phyloP scores from a whole-genome alignment of 352 stramenopile genomes.

The Aphanomyces astaci region DNA sequence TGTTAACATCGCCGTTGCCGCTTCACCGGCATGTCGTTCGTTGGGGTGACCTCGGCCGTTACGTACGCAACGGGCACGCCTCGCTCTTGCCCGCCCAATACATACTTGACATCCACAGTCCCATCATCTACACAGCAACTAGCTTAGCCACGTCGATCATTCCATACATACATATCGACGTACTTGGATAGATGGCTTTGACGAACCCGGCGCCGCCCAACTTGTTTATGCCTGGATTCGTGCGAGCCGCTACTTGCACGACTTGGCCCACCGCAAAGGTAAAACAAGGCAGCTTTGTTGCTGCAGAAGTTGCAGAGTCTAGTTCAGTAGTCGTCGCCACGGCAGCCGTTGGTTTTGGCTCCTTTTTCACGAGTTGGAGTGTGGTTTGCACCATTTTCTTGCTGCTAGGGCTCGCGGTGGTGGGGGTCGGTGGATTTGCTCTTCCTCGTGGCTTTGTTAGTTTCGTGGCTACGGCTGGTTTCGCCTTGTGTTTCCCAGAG shows the following conservation, averaged over 20 bases:
- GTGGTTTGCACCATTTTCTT: background rate
- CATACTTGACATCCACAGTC: conserved; percentile 54
- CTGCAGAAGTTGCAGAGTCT: no score
- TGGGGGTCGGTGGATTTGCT: background rate
- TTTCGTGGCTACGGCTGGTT: background rate
- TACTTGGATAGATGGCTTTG: conserved; percentile 45
- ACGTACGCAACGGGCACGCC: background rate
- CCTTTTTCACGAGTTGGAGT: background rate
- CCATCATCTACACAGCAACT: conserved; percentile 26
- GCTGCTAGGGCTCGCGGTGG: background rate
- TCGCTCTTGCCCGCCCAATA: conserved; percentile 31
- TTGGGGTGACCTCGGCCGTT: background rate
- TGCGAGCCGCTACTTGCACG: conserved; percentile 81
- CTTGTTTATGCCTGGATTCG: conserved; percentile 90
- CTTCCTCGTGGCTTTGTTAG: background rate
- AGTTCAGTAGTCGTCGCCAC: background rate
- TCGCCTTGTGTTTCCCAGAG: no score
- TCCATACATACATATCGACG: background rate
- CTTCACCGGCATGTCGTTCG: background rate
- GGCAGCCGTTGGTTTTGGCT: background rate
- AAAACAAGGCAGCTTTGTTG: background rate
- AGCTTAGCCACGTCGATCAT: no score
- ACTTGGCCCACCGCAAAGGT: conserved; percentile 54
- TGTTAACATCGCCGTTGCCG: background rate
- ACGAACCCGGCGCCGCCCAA: conserved; percentile 79